Conservation (phyloP, 257 asterid genomes). For the Coffea eugenioides region DNA sequence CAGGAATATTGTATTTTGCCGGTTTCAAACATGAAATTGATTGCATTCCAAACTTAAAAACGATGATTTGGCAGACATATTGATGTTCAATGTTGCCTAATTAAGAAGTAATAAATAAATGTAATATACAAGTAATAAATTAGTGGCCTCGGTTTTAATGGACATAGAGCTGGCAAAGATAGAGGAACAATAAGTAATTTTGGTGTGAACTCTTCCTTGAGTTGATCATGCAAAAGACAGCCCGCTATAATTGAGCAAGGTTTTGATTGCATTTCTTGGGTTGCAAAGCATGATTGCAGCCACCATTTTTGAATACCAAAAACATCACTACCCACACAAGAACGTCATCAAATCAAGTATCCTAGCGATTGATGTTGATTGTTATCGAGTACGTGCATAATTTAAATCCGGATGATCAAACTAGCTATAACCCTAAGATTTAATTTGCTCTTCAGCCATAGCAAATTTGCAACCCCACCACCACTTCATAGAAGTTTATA, state of each 20-base stretch:
- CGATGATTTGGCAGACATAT: neutral
- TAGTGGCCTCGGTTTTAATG: neutral
- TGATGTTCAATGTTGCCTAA: neutral
- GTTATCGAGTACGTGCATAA: neutral
- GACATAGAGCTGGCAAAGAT: neutral
- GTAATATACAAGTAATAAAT: neutral
- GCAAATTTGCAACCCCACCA: neutral
- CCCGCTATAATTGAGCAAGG: conserved; percentile 1
- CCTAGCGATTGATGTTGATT: neutral
- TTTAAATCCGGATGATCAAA: neutral
- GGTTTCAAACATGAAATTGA: neutral
- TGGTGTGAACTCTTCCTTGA: neutral
- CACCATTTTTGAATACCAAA: neutral
- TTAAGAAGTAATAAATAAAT: neutral
- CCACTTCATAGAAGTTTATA: neutral
- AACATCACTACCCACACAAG: neutral
- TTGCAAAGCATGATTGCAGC: neutral
- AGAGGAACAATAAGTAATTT: neutral
- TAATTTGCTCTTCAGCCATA: neutral
- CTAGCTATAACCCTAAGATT: neutral
- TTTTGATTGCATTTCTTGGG: neutral
- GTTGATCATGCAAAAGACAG: conserved; percentile 1
- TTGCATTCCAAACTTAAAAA: neutral
- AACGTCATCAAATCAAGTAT: neutral
- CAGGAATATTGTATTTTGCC: neutral